These are phyloP conservation scores for Ichthyophonus hoferi DNA, from an alignment of 208 protist genomes.

Conservation along the genomic window DNA sequence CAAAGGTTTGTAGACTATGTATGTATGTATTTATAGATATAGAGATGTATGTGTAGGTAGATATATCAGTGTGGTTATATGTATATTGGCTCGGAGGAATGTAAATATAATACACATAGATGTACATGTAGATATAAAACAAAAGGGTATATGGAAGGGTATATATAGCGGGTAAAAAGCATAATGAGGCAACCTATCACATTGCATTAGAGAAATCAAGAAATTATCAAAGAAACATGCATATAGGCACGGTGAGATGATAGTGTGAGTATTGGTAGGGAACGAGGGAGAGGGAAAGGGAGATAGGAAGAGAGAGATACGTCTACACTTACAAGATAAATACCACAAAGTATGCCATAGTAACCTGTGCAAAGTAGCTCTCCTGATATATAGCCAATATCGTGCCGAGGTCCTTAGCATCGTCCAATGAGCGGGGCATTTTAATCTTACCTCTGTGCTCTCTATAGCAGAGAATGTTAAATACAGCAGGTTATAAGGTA, in stretches of 20 bases:
- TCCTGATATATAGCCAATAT: not conserved
- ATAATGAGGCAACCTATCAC: no score
- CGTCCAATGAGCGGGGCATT: not conserved
- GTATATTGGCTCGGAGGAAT: no score
- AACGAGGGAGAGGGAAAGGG: not conserved
- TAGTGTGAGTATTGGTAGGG: not conserved
- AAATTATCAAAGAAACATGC: no score
- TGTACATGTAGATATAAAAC: no score
- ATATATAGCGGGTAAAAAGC: not conserved
- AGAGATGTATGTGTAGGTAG: not conserved
- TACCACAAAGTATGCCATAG: not conserved
- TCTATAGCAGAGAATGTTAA: no score
- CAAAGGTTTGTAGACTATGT: constrained; percentile 71
- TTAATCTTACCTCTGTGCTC: not conserved
- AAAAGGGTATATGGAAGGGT: no score
- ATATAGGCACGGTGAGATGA: not conserved
- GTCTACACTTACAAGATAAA: not conserved
- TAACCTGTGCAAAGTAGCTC: not conserved
- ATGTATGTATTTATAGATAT: not conserved
- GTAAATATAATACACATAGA: no score
- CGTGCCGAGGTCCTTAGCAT: not conserved
- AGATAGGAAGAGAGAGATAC: not conserved
- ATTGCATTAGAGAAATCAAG: no score
- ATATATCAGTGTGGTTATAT: no score
- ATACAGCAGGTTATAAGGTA: no score